phyloP scores from a whole-genome alignment of 148 eudicot genomes.

The Oxyria digyna region DNA sequence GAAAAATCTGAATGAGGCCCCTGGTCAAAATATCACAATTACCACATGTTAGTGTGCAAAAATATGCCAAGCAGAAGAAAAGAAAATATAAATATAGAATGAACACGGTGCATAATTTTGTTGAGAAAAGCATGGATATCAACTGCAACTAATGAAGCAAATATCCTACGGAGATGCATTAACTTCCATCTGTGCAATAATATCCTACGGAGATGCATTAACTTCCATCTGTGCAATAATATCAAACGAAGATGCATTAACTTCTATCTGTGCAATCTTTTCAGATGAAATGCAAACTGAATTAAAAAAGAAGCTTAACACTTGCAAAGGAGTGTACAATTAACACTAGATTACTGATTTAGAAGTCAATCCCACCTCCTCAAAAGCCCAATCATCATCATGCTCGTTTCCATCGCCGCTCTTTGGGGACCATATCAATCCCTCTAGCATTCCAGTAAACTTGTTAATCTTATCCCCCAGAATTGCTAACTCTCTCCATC shows the following conservation, averaged over 20 bases:
- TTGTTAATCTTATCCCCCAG: constrained; percentile 93
- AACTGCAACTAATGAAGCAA: not conserved
- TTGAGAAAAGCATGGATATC: not conserved
- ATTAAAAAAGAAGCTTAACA: not conserved
- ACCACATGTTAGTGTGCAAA: not conserved
- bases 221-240: not conserved
- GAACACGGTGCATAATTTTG: not conserved
- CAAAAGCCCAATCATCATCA: constrained; percentile 86
- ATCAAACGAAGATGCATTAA: not conserved
- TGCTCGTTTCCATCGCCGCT: constrained; percentile 49
- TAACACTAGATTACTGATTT: not conserved
- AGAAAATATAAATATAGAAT: not conserved
- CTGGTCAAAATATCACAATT: constrained; percentile 22
- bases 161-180: not conserved
- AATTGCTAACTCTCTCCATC: constrained; percentile 93
- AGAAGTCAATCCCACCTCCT: constrained; percentile 50
- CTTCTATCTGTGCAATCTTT: not conserved
- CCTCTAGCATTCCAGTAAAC: constrained; percentile 92
- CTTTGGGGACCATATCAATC: constrained; percentile 96
- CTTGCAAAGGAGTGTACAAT: not conserved
- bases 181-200: not conserved
- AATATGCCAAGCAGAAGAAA: not conserved
- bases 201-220: not conserved
- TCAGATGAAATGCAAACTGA: not conserved
- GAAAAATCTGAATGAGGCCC: constrained; percentile 97